Percentiles rank a stretch among this genome's conserved stretches.
Conservation (phyloP, 208 protist genomes). For the Trichomonas tenax region DNA sequence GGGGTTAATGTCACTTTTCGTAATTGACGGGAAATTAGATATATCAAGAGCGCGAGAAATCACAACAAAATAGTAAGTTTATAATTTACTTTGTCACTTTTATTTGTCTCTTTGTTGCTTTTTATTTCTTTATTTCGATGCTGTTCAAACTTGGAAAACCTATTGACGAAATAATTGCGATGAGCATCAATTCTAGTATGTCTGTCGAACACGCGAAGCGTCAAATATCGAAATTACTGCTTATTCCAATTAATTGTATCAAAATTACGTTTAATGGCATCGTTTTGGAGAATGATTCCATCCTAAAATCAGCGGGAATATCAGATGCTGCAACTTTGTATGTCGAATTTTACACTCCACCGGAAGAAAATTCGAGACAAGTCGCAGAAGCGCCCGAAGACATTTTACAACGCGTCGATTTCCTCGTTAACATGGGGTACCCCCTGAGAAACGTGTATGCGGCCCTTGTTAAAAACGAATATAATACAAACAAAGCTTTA, state of each 20-base stretch:
- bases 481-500: not conserved
- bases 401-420: not conserved
- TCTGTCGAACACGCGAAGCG: not conserved
- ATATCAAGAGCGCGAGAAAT: no score
- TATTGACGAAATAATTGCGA: not conserved
- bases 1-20: no score
- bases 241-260: not conserved
- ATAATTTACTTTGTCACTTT: no score
- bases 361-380: not conserved
- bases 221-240: not conserved
- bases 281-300: not conserved
- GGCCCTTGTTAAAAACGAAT: not conserved
- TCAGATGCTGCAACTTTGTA: not conserved
- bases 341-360: not conserved
- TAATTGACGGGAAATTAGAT: no score
- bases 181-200: not conserved
- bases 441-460: not conserved
- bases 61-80: no score
- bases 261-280: not conserved
- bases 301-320: not conserved
- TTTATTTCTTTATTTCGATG: not conserved
- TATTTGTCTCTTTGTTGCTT: no score
- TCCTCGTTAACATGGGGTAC: not conserved
- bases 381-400: not conserved
- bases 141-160: not conserved